Percentiles rank a stretch among this genome's conserved stretches.
phyloP scores from a whole-genome alignment of 345 rosid genomes.

The Cardamine resedifolia region DNA sequence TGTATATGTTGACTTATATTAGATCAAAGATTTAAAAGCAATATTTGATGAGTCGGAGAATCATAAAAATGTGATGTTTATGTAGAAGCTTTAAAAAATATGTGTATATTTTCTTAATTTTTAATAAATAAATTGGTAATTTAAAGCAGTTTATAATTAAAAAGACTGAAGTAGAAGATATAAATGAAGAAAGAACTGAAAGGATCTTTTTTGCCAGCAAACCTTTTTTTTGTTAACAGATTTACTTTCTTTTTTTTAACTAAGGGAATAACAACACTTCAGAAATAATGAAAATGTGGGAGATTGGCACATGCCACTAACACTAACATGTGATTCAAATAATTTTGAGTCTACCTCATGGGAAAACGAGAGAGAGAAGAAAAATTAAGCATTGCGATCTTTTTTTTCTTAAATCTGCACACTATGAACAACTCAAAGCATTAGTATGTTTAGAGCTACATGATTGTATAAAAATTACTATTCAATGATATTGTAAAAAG shows the following conservation, averaged over 20 bases:
- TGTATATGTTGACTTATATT: neutral
- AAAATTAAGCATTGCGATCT: neutral
- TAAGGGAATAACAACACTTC: neutral
- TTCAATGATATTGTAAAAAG: too few relatives aligned
- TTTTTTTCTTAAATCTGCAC: neutral
- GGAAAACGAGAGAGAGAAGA: neutral
- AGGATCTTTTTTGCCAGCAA: neutral
- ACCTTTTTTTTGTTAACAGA: neutral
- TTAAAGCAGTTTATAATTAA: neutral
- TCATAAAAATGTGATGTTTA: neutral
- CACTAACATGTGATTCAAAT: conserved; percentile 22
- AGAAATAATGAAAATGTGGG: conserved; percentile 10
- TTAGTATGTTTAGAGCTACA: neutral
- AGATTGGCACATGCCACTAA: conserved; percentile 26
- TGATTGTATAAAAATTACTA: neutral
- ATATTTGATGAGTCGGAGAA: neutral
- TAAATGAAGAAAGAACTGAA: neutral
- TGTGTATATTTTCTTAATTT: neutral
- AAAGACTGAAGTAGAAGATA: neutral
- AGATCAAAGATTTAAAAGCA: neutral
- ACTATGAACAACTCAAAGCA: neutral
- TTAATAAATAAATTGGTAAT: neutral
- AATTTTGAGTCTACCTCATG: conserved; percentile 5
- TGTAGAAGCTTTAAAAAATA: neutral
- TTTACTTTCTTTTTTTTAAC: neutral